phyloP scores from a whole-genome alignment of 192 early-diverging fungal genomes.

The Mortierella hygrophila region DNA sequence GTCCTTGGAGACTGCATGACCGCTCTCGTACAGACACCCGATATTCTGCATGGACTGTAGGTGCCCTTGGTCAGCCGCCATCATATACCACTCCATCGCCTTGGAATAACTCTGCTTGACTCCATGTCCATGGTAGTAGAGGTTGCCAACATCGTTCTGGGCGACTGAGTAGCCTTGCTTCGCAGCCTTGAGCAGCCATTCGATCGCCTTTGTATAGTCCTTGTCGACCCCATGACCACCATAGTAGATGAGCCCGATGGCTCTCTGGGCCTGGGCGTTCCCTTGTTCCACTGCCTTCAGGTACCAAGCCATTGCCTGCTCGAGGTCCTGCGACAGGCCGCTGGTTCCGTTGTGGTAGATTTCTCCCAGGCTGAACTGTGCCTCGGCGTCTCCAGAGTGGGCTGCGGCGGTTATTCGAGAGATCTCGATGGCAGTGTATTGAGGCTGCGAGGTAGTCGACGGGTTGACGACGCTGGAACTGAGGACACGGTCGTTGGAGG shows the following conservation, averaged over 20 bases:
- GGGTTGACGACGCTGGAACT: background rate
- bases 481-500: background rate
- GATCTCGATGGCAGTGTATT: background rate
- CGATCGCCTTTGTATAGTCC: constrained; percentile 62
- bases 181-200: constrained; percentile 70
- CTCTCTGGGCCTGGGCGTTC: background rate
- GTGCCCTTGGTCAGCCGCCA: constrained; percentile 59
- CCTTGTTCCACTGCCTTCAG: background rate
- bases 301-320: background rate
- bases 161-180: constrained; percentile 77
- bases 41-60: constrained; percentile 38
- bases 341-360: background rate
- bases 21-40: constrained; percentile 67
- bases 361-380: background rate
- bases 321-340: background rate
- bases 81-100: constrained; percentile 66
- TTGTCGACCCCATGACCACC: constrained; percentile 72
- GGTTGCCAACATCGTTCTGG: constrained; percentile 81
- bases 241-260: constrained; percentile 78
- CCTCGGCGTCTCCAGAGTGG: background rate
- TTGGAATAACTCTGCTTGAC: constrained; percentile 47
- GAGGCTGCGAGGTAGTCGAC: background rate
- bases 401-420: background rate
- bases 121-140: constrained; percentile 77
- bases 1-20: constrained; percentile 60